Conservation (phyloP, 768 basidiomycete species). For the Gyrodon lividus region DNA sequence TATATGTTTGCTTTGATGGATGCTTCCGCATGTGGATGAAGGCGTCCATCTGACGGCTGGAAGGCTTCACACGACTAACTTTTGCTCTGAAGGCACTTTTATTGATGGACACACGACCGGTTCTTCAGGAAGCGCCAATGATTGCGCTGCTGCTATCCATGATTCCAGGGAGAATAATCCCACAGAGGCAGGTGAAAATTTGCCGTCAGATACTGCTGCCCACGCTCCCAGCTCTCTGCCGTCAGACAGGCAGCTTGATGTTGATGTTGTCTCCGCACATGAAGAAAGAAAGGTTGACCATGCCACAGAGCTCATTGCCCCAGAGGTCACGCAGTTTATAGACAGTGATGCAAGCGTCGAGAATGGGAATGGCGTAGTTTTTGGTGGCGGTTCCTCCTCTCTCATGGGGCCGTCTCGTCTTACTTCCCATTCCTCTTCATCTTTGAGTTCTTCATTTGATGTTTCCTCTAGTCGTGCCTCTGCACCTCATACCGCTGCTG, state of each 20-base stretch:
- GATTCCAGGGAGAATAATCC: slow-evolving; percentile 14
- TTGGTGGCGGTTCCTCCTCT: slow-evolving; percentile 19
- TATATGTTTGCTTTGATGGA: slow-evolving; percentile 42
- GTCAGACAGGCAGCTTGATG: slow-evolving; percentile 21
- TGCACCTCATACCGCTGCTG: slow-evolving; percentile 25
- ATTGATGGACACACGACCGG: slow-evolving; percentile 36
- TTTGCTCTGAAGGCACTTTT: slow-evolving; percentile 41
- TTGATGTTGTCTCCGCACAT: slow-evolving; percentile 17
- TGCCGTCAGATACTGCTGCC: slow-evolving; percentile 20
- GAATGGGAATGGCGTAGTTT: slow-evolving; percentile 16
- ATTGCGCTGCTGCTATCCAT: slow-evolving; percentile 15
- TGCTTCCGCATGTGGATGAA: slow-evolving; percentile 39
- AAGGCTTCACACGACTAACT: slow-evolving; percentile 61
- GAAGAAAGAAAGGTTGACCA: slow-evolving; percentile 17
- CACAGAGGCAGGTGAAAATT: slow-evolving; percentile 24
- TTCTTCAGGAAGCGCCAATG: slow-evolving; percentile 29
- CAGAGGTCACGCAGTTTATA: slow-evolving; percentile 22
- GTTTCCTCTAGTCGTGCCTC: slow-evolving; percentile 50
- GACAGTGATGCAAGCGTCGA: slow-evolving; percentile 15
- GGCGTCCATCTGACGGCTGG: slow-evolving; percentile 38
- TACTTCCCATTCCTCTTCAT: slow-evolving; percentile 32
- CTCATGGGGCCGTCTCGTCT: slow-evolving; percentile 31
- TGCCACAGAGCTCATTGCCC: slow-evolving; percentile 13
- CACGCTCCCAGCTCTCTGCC: slow-evolving; percentile 12
- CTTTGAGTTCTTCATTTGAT: slow-evolving; percentile 34